Conservation (phyloP, 2,329 filamentous ascomycete species). For the Claviceps fusiformis region DNA sequence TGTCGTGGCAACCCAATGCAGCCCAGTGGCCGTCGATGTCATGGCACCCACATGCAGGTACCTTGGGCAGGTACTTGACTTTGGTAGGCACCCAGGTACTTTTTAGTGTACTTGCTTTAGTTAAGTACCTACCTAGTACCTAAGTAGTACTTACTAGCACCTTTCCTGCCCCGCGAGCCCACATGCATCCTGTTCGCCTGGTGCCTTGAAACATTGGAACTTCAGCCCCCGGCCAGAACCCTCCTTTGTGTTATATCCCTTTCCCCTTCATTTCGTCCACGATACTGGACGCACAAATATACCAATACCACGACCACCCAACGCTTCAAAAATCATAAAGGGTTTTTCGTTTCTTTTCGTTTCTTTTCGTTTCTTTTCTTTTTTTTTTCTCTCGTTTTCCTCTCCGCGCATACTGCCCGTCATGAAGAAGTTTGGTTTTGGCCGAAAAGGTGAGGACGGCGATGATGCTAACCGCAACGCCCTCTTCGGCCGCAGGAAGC, state of each 20-base stretch:
- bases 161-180: background rate
- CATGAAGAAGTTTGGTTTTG: conserved; percentile 50
- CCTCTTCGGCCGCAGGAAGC: conserved; percentile 41
- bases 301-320: background rate
- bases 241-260: background rate
- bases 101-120: no score
- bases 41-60: no score
- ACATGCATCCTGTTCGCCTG: background rate
- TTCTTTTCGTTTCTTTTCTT: no score
- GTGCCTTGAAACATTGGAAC: background rate
- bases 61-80: no score
- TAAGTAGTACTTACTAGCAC: background rate
- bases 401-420: background rate
- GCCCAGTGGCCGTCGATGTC: no score
- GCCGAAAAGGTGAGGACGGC: conserved; percentile 38
- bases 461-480: conserved; percentile 35
- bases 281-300: background rate
- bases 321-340: background rate
- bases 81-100: no score
- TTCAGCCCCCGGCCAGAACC: no score
- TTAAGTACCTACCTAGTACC: background rate
- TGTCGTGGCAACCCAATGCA: background rate
- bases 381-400: no score
- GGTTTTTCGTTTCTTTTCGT: no score
- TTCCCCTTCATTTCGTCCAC: background rate